Conservation (phyloP, 2,329 filamentous ascomycete genomes). For the Ophiosphaerella korrae region DNA sequence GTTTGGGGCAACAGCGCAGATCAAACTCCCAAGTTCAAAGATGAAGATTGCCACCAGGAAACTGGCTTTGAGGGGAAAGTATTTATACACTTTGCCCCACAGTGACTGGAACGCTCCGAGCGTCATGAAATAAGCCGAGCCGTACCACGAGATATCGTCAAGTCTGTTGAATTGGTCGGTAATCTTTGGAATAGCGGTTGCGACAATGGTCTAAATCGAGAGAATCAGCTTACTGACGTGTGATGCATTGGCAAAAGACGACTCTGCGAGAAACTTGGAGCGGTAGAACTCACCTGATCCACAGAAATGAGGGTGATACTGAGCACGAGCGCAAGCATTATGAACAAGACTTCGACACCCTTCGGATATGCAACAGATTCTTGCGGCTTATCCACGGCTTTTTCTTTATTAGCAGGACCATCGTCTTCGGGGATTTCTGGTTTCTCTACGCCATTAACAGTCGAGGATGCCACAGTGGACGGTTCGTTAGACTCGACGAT, state of each 20-base stretch:
- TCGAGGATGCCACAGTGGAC: conserved; percentile 8
- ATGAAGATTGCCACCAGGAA: conserved; percentile 47
- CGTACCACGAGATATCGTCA: conserved; percentile 33
- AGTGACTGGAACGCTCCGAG: conserved; percentile 51
- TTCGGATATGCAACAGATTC: conserved; percentile 16
- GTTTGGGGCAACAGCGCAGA: conserved; percentile 54
- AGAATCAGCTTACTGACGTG: conserved; percentile 6
- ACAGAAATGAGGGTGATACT: conserved; percentile 12
- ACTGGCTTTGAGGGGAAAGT: conserved; percentile 46
- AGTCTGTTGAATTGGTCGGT: conserved; percentile 32
- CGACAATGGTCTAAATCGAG: conserved; percentile 35
- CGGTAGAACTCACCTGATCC: conserved; percentile 3
- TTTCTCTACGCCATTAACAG: conserved; percentile 9
- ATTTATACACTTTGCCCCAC: conserved; percentile 55
- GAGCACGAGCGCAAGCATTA: conserved; percentile 23
- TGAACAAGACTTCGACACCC: conserved; percentile 22
- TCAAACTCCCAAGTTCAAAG: conserved; percentile 61
- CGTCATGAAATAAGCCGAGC: conserved; percentile 51
- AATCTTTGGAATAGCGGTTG: conserved; percentile 38
- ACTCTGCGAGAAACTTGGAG: conserved; percentile 3
- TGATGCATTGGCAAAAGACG: conserved; percentile 7
- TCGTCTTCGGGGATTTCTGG: conserved; percentile 4
- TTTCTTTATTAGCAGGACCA: conserved; percentile 8
- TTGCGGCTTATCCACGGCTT: background rate
- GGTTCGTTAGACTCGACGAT: conserved; percentile 3